Evolutionary conservation across 768 basidiomycete genomes (phyloP), one percentile per base, ranked within the genome.

Genomic region (Kwoniella botswanensis): DNA sequence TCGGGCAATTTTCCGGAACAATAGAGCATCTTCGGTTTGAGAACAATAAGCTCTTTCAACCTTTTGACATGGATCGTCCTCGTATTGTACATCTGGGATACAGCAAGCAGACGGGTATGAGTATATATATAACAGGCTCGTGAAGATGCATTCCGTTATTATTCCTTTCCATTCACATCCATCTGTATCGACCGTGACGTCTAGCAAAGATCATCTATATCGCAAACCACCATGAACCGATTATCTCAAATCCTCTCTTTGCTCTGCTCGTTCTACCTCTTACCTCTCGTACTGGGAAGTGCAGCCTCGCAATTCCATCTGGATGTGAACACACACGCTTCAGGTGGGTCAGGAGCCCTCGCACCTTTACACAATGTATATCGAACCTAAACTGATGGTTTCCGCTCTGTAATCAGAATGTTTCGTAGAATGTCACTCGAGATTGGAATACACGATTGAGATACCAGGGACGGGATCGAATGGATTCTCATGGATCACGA

Each of bases 271-370:
- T 18, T 67, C 43, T 46, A 41, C 46, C 15, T 63, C 35, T 13
- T 64, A 50, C 69, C 69, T 17, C 43, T 44, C 7, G 46, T 63
- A 15, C 35, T 65, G 26, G 69, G 63, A 21, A 59, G 44, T 46
- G 63, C 63, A 22, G 69, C 63, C 1, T 62, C 55, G 2, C 69
- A 71, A 56, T 71, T 65, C 43, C 50, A 54, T 29, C 53, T 71
- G 50, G 59, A 71, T 13, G 43, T 58, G 9, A 61, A 57, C 29
- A 18, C 13, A 6, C 41, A 63, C 12, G 54, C 52, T 6, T 71
- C 69, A 3, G 43, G 69, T 71, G 17, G 57, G 68, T 70, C 12
- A 56, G 13, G 43, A 41, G 21, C 41, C 15, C 46, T 41, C 42
- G 4, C 18, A 6, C 13, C 10, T 15, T 52, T 29, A 11, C 55